Percentiles rank a stretch among this genome's conserved stretches.
Conservation (phyloP, 2,329 filamentous ascomycete genomes). For the Exophiala bonariae region DNA sequence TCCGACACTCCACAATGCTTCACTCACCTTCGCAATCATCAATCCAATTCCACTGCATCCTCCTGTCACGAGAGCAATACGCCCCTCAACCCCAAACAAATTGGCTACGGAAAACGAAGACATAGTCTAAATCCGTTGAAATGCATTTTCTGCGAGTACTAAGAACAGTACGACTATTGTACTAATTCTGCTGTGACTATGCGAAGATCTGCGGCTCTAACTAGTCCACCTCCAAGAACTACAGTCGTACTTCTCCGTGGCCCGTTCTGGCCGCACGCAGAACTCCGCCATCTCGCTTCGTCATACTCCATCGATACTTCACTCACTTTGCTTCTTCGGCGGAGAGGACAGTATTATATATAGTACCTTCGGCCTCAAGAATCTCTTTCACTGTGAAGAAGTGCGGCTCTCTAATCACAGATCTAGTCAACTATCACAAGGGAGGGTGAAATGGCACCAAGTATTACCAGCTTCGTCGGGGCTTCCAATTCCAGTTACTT, state of each 20-base stretch:
- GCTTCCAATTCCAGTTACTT: conserved; percentile 16
- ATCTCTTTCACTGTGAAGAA: too few species aligned
- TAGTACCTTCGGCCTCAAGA: background rate
- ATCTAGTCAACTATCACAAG: too few species aligned
- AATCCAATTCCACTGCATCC: conserved; percentile 47
- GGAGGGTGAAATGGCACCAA: conserved; percentile 1
- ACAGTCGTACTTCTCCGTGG: conserved; percentile 13
- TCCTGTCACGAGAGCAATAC: conserved; percentile 47
- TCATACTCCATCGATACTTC: conserved; percentile 5
- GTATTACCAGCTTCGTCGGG: conserved; percentile 12
- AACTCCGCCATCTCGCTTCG: conserved; percentile 14
- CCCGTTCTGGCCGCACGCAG: conserved; percentile 5
- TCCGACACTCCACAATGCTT: too few species aligned
- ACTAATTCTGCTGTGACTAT: too few species aligned
- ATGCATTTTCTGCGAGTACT: too few species aligned
- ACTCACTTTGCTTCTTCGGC: too few species aligned
- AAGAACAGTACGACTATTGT: too few species aligned
- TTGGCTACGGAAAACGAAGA: conserved; percentile 21
- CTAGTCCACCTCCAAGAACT: conserved; percentile 2
- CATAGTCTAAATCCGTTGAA: conserved; percentile 1
- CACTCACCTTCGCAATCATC: conserved; percentile 46
- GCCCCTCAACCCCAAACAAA: conserved; percentile 40
- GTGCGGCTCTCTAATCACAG: too few species aligned
- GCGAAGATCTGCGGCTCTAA: background rate
- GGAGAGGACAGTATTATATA: background rate